These are phyloP conservation scores for Sporothrix schenckii DNA, from an alignment of 2,329 filamentous ascomycete genomes.

Conservation along the genomic window DNA sequence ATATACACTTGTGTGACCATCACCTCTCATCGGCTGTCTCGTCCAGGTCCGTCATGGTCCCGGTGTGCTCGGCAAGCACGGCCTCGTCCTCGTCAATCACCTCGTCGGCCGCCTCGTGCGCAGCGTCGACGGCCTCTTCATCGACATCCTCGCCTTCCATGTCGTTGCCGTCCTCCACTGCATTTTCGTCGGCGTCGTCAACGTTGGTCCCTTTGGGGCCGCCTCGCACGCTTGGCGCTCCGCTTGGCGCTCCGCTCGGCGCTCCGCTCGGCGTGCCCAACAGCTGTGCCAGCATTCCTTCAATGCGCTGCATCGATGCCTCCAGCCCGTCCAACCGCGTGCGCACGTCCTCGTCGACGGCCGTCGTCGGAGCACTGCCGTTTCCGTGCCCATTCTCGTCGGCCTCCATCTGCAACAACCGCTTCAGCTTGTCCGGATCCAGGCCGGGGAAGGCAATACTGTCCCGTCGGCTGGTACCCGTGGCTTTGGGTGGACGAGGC, in stretches of 20 bases:
- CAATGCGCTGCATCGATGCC: constrained; percentile 49
- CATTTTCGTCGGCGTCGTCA: background rate
- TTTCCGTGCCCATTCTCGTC: background rate
- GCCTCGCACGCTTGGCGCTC: constrained; percentile 45
- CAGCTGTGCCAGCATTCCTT: constrained; percentile 41
- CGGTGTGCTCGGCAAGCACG: constrained; percentile 32
- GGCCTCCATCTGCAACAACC: constrained; percentile 48
- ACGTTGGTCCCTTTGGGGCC: constrained; percentile 42
- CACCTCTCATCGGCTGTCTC: constrained; percentile 32
- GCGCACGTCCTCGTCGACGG: constrained; percentile 43
- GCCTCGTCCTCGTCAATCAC: constrained; percentile 34
- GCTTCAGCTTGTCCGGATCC: constrained; percentile 52
- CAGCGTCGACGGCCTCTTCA: background rate
- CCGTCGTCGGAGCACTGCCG: background rate
- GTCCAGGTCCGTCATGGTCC: constrained; percentile 37
- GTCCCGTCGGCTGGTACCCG: constrained; percentile 53
- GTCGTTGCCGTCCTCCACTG: background rate
- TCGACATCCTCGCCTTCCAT: constrained; percentile 48
- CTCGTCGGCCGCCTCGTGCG: constrained; percentile 28
- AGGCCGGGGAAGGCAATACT: constrained; percentile 60
- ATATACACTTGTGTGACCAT: background rate
- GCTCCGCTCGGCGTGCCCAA: constrained; percentile 27
- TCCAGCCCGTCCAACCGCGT: constrained; percentile 55
- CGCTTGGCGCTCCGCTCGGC: background rate
- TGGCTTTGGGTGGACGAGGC: constrained; percentile 36